Base-by-base conservation (phyloP, 305 asterid species). In the Caryopteris hybrid region DNA sequence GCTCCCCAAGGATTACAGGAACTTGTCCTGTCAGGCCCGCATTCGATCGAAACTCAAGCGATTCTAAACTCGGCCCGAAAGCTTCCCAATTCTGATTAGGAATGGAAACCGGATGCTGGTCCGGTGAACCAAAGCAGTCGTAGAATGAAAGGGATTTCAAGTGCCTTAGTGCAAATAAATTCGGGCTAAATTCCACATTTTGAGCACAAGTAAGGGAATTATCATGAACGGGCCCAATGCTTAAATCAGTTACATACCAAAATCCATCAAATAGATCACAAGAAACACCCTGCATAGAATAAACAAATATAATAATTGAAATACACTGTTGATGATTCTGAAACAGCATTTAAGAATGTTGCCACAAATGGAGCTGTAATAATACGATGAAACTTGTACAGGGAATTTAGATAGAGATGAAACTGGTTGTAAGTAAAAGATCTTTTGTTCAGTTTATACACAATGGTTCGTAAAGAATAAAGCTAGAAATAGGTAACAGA, bases 171-270 rank as follows among this genome's bases (percentile, higher is more conserved):
- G 83, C 70, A 62, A 88, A 90, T 11, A 90, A 21, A 64, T 87
- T 78, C 18, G 83, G 65, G 39, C 74, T 83, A 18, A 90, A 84
- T 22, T 74, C 84, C 25, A 79, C 83, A 68, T 84, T 76, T 61
- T 78, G 78, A n/a, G 79, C 85, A 76, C 99, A 93, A 3, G 7
- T 78, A 7, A 90, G 88, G 34, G 99, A 93, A 71, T 93, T 93
- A 14, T 93, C 99, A 62, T 87, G 95, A 75, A 90, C 73, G 29
- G 92, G 91, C 8, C 99, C 99, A 41, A 93, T 82, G 68, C 73
- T 84, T 68, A 93, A 66, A 66, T 82, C 90, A 3, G 97, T 90
- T 14, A 85, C 97, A 74, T 85, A 86, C 99, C 99, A 93, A 59
- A 85, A 84, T 10, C 90, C 97, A 80, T 88, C 84, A 68, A 73